Evolutionary conservation across 2,329 filamentous ascomycete genomes (phyloP).

Genomic region (Fusarium oxysporum): DNA sequence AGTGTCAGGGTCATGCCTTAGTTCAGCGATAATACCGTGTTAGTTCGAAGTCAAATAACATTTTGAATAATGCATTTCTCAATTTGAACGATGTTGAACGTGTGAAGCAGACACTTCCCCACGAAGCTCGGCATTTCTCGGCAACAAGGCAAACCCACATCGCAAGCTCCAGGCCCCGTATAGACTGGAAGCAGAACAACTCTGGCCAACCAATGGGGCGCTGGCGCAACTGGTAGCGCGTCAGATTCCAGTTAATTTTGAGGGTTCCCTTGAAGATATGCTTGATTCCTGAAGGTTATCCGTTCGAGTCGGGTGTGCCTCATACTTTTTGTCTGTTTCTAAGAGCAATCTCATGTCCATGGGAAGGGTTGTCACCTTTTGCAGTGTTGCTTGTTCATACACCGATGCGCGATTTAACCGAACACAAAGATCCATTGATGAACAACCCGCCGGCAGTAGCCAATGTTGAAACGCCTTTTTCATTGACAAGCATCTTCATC

Average conservation of each 20-base stretch:
- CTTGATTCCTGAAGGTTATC: conserved; percentile 28
- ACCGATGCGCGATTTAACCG: not conserved
- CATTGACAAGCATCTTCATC: rapidly evolving
- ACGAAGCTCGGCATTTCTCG: not conserved
- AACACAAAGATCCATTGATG: no score
- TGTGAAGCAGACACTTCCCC: not conserved
- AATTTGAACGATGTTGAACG: not conserved
- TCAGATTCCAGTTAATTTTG: conserved; percentile 13
- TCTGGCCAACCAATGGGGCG: not conserved
- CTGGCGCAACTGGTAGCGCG: conserved; percentile 29
- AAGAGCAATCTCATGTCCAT: no score
- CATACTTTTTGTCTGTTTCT: not conserved
- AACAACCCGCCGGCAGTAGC: rapidly evolving
- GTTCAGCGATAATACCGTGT: not conserved
- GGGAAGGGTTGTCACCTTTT: no score
- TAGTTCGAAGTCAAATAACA: not conserved
- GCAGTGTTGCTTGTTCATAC: not conserved
- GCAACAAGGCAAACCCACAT: not conserved
- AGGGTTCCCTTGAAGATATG: not conserved
- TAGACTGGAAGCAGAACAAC: rapidly evolving
- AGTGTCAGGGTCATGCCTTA: not conserved
- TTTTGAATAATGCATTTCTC: not conserved
- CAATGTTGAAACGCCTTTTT: rapidly evolving
- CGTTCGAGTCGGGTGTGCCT: conserved; percentile 24
- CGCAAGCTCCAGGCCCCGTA: not conserved